Evolutionary conservation across 495 filamentous ascomycete species (phyloP), one percentile per base, ranked within the genome.

Genomic region (Hyaloscypha bicolor): DNA sequence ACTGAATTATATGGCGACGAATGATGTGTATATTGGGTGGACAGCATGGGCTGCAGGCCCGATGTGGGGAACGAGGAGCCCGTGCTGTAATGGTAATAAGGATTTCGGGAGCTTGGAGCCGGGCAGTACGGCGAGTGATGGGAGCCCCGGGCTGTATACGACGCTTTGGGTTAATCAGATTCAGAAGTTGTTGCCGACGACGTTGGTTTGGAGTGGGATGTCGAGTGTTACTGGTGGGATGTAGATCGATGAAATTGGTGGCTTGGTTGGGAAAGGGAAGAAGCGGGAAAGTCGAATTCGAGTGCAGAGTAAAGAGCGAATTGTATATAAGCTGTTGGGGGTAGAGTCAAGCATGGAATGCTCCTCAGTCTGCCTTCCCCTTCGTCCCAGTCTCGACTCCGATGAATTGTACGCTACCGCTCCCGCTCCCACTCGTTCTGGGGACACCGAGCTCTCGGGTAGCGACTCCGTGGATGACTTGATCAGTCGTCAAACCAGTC

Each of bases 1-100:
- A 21, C 60, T 83, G 68, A 76, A 82, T 55, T 85, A 83, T 71
- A 79, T 85, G 77, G 67, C 74, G 4, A 51, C 77, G 37, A 84
- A 85, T 65, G 75, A 78, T 5, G 80, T 78, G 65, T 84, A 81
- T 62, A 83, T 84, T 60, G 83, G 83, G 2, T 85, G 83, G 83
- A 81, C 83, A 0, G 82, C 81, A 11, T 85, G 81, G 81, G 81
- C 82, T 8, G 83, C 81, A 2, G 82, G 82, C 0, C 82, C 83
- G 2, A 80, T 84, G 68, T 83, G 81, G 82, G 82, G 83, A 0
- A 60, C 74, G n/a, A 68, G 73, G 30, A 80, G 77, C 69, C 79
- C 83, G 1, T 85, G 81, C 73, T 84, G 80, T 73, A 81, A 79
- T 0, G 78, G 83, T 72, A 71, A 72, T 42, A 68, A 70, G 57